These are phyloP conservation scores for Starmerella vaccinii DNA, from an alignment of 805 yeast genomes.

Conservation along the genomic window DNA sequence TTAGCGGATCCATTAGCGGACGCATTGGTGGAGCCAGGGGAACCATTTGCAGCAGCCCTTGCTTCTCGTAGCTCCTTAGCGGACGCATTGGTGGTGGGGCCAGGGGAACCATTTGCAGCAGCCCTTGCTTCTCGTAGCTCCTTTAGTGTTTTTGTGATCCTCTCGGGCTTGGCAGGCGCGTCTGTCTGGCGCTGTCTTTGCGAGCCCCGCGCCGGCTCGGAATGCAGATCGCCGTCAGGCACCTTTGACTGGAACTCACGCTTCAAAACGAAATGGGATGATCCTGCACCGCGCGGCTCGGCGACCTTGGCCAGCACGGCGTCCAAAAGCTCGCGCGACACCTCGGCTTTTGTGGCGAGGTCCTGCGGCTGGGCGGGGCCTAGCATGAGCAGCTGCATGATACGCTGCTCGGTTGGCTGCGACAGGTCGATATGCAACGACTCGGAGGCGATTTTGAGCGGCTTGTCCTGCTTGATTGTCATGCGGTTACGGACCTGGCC, in stretches of 20 bases:
- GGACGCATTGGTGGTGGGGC: background rate
- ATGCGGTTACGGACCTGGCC: constrained; percentile 21
- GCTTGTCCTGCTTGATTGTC: constrained; percentile 12
- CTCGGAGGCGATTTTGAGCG: background rate
- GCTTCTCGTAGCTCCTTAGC: too few species aligned
- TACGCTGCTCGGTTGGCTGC: constrained; percentile 10
- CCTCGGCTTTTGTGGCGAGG: constrained; percentile 10
- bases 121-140: constrained; percentile 1
- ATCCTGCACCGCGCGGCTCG: constrained; percentile 1
- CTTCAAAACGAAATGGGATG: constrained; percentile 22
- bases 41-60: too few species aligned
- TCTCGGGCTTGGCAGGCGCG: background rate
- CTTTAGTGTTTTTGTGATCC: constrained; percentile 2
- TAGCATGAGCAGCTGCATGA: constrained; percentile 10
- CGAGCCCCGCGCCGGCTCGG: background rate
- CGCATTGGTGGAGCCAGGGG: background rate
- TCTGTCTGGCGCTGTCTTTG: background rate
- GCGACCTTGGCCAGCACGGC: constrained; percentile 9
- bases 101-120: background rate
- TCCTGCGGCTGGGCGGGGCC: constrained; percentile 8
- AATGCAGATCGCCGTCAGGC: too few species aligned
- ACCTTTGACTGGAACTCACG: constrained; percentile 16
- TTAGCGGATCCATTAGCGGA: background rate
- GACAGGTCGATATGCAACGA: constrained; percentile 3
- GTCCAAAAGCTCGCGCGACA: constrained; percentile 8